A percentile compares a stretch with the other conserved stretches of the same genome.
Conservation (phyloP, 2,329 filamentous ascomycete genomes). For the Fusarium coffeatum region DNA sequence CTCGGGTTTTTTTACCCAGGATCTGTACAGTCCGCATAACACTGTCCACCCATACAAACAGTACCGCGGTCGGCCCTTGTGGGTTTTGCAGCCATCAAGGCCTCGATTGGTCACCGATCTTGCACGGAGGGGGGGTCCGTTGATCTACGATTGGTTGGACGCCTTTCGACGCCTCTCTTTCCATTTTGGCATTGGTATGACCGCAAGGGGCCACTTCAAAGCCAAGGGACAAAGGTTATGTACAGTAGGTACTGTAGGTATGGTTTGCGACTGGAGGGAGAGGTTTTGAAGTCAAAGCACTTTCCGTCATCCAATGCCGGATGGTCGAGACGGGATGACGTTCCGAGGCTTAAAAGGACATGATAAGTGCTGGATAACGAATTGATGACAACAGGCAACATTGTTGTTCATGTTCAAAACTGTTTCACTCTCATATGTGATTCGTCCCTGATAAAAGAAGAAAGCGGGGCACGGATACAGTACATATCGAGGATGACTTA, state of each 20-base stretch:
- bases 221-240: neutral
- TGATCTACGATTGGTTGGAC: too few relatives aligned
- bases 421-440: neutral
- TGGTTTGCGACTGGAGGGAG: neutral
- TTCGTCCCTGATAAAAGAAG: neutral
- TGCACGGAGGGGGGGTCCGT: too few relatives aligned
- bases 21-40: conserved; percentile 6
- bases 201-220: neutral
- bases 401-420: neutral
- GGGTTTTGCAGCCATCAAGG: neutral
- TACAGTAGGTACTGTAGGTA: neutral
- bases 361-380: too few relatives aligned
- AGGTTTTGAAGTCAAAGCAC: neutral
- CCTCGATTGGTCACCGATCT: neutral
- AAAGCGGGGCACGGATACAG: conserved; percentile 2
- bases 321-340: conserved; percentile 14
- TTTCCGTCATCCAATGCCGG: neutral
- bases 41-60: conserved; percentile 23
- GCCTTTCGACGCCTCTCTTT: neutral
- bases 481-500: neutral
- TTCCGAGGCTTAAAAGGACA: too few relatives aligned
- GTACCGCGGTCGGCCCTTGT: neutral
- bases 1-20: neutral
- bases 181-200: neutral
- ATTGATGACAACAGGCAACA: neutral